A percentile compares a stretch with the other conserved stretches of the same genome.
Evolutionary conservation across 495 filamentous ascomycete genomes (phyloP).

Genomic region (Chlorociboria aeruginascens): DNA sequence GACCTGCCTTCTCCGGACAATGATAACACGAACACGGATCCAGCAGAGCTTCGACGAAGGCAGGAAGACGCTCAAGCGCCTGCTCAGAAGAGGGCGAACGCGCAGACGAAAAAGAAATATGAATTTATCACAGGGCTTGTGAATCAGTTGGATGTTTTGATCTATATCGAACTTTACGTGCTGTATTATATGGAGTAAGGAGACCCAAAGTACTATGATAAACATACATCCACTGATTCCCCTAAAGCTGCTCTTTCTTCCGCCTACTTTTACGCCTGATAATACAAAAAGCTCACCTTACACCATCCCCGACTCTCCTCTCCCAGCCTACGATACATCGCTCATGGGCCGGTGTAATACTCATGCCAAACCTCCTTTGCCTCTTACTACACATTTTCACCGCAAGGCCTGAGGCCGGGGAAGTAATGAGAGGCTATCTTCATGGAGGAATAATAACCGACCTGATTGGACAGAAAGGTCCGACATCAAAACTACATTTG

Average conservation of each 20-base stretch:
- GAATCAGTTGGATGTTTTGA: conserved; percentile 64
- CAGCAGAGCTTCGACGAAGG: not conserved
- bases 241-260: conserved; percentile 60
- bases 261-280: conserved; percentile 58
- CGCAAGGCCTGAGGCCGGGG: conserved; percentile 51
- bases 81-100: conserved; percentile 30
- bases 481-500: conserved; percentile 52
- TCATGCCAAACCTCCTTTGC: conserved; percentile 60
- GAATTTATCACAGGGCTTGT: conserved; percentile 59
- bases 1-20: conserved; percentile 20
- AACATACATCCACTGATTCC: not conserved
- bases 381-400: conserved; percentile 57
- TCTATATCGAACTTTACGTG: conserved; percentile 68
- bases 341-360: conserved; percentile 57
- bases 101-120: conserved; percentile 41
- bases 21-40: conserved; percentile 11
- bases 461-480: conserved; percentile 75
- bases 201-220: not conserved
- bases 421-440: conserved; percentile 67
- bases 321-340: conserved; percentile 53
- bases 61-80: conserved; percentile 13
- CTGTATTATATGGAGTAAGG: conserved; percentile 88
- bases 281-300: conserved; percentile 64
- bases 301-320: conserved; percentile 51
- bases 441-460: conserved; percentile 80